These are phyloP conservation scores for Penicillium hesseltinei DNA, from an alignment of 2,329 filamentous ascomycete genomes.

Conservation along the genomic window DNA sequence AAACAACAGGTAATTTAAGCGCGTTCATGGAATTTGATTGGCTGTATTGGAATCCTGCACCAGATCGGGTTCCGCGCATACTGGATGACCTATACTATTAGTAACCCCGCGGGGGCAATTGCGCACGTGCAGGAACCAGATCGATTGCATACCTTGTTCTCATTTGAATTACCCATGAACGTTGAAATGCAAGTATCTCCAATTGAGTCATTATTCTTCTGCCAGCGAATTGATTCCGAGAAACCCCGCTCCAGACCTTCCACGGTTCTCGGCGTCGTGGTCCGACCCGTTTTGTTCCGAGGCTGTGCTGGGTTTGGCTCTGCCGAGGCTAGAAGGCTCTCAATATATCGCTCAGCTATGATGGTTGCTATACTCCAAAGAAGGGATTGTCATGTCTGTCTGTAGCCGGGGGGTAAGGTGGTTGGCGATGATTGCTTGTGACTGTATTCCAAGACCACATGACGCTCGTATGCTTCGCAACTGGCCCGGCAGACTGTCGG, in stretches of 20 bases:
- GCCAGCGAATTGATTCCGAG: background rate
- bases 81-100: conserved; percentile 7
- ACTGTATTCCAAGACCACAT: conserved; percentile 16
- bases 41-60: background rate
- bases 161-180: background rate
- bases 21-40: conserved; percentile 4
- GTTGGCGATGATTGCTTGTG: conserved; percentile 3
- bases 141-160: background rate
- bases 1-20: background rate
- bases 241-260: background rate
- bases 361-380: background rate
- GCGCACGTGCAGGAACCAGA: conserved; percentile 18
- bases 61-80: conserved; percentile 5
- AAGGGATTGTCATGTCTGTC: background rate
- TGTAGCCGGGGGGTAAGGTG: background rate
- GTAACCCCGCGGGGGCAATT: conserved; percentile 17
- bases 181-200: background rate
- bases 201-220: background rate
- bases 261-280: conserved; percentile 2
- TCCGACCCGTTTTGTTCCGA: conserved; percentile 24
- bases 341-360: conserved; percentile 4
- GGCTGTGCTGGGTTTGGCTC: conserved; percentile 6
- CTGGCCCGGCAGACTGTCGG: conserved; percentile 16
- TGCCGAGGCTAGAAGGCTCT: conserved; percentile 9
- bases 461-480: conserved; percentile 19